These are phyloP conservation scores for Ophiocordyceps unilateralis DNA, from an alignment of 2,329 filamentous ascomycete genomes.

Conservation along the genomic window DNA sequence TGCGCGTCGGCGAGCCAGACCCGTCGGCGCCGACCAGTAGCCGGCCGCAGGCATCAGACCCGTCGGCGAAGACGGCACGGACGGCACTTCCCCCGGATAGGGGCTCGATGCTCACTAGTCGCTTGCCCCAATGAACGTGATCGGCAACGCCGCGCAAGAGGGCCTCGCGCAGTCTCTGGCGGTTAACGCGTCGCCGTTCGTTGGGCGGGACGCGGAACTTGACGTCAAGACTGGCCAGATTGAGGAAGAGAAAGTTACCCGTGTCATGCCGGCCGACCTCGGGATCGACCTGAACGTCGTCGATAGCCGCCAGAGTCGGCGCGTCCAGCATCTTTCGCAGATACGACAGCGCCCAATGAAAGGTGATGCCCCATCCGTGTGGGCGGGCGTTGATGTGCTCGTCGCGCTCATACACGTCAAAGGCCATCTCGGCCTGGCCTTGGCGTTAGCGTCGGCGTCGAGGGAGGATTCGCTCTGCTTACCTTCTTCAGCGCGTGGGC, in stretches of 20 bases:
- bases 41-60: slow-evolving; percentile 13
- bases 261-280: slow-evolving; percentile 21
- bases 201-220: slow-evolving; percentile 21
- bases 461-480: slow-evolving; percentile 1
- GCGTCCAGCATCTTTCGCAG: slow-evolving; percentile 10
- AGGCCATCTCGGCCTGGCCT: slow-evolving; percentile 14
- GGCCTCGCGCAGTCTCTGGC: slow-evolving; percentile 15
- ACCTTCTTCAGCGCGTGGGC: slow-evolving; percentile 20
- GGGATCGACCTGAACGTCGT: slow-evolving; percentile 13
- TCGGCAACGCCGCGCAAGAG: slow-evolving; percentile 11
- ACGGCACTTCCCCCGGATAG: slow-evolving; percentile 6
- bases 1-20: slow-evolving; percentile 18
- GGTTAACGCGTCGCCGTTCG: slow-evolving; percentile 17
- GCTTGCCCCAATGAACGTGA: slow-evolving; percentile 15
- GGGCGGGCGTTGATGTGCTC: slow-evolving; percentile 10
- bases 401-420: slow-evolving; percentile 15
- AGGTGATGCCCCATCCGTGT: slow-evolving; percentile 41
- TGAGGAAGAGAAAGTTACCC: slow-evolving; percentile 22
- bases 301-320: slow-evolving; percentile 7
- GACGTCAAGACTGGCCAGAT: slow-evolving; percentile 18
- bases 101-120: slow-evolving; percentile 10
- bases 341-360: slow-evolving; percentile 35
- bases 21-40: slow-evolving; percentile 24
- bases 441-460: too few relatives aligned
- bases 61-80: slow-evolving; percentile 14